Conservation (phyloP, 495 filamentous ascomycete genomes). For the Rhizodiscina lignyota region DNA sequence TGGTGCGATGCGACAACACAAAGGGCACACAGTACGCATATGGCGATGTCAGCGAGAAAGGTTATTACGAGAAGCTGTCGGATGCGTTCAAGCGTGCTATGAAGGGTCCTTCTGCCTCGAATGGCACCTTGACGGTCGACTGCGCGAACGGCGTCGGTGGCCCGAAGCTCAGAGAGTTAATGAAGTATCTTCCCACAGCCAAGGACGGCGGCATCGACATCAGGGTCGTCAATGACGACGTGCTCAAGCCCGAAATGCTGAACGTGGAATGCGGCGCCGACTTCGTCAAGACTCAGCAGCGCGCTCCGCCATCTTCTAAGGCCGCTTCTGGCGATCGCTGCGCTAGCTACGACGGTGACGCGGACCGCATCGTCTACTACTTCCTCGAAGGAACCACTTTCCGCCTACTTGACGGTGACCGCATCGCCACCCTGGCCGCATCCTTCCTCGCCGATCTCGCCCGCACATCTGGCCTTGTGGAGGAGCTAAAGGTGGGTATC, state of each 20-base stretch:
- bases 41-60: conserved; percentile 71
- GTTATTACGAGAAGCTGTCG: conserved; percentile 87
- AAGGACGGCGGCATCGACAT: conserved; percentile 54
- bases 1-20: conserved; percentile 89
- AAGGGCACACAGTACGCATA: conserved; percentile 66
- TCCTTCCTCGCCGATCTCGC: conserved; percentile 86
- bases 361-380: conserved; percentile 91
- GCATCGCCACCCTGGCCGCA: conserved; percentile 87
- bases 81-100: conserved; percentile 65
- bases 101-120: conserved; percentile 39
- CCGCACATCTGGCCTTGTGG: conserved; percentile 56
- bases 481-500: conserved; percentile 74
- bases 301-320: conserved; percentile 71
- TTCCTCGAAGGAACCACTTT: conserved; percentile 74
- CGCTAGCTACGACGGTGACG: conserved; percentile 87
- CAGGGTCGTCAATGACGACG: conserved; percentile 79
- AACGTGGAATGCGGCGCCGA: conserved; percentile 90
- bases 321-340: conserved; percentile 59
- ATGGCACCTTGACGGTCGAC: conserved; percentile 67
- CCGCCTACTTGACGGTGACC: conserved; percentile 85
- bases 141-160: conserved; percentile 96
- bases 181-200: conserved; percentile 60
- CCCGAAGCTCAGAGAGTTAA: conserved; percentile 71
- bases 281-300: conserved; percentile 92
- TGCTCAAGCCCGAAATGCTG: conserved; percentile 70